Evolutionary conservation across 1,284 basidiomycete genomes (phyloP).

Genomic region (Pseudozyma thailandica): DNA sequence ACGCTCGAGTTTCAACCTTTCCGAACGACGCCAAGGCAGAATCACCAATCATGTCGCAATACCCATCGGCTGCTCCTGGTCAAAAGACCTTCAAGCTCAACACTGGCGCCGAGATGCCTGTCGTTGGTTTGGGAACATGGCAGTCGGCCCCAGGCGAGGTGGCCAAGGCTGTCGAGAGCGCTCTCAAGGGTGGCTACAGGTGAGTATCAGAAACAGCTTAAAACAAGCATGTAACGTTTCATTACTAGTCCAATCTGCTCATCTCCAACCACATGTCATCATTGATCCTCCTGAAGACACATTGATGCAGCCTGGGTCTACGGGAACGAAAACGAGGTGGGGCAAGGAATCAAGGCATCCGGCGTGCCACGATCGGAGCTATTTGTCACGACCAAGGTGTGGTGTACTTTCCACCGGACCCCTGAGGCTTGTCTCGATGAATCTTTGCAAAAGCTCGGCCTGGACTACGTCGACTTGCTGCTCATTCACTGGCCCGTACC

Average conservation of each 20-base stretch:
- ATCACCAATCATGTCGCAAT: conserved; percentile 29
- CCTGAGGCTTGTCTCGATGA: conserved; percentile 77
- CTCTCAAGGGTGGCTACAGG: conserved; percentile 46
- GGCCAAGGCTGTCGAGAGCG: conserved; percentile 69
- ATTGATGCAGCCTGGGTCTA: conserved; percentile 49
- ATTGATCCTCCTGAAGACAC: background rate
- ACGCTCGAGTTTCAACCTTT: background rate
- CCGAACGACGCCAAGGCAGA: background rate
- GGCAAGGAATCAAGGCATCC: conserved; percentile 78
- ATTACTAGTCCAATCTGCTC: background rate
- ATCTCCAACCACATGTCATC: background rate
- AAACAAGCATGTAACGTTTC: background rate
- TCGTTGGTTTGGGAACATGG: conserved; percentile 58
- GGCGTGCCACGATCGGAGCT: conserved; percentile 80
- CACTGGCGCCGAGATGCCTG: conserved; percentile 65
- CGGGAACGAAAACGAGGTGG: conserved; percentile 84
- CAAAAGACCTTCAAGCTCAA: conserved; percentile 65
- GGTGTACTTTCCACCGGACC: conserved; percentile 68
- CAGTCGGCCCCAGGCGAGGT: conserved; percentile 69
- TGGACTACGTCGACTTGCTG: conserved; percentile 82
- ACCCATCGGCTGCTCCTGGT: conserved; percentile 47
- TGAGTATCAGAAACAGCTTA: conserved; percentile 15
- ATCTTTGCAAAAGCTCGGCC: conserved; percentile 78
- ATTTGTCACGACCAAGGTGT: conserved; percentile 85
- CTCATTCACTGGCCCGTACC: conserved; percentile 69